A percentile compares a stretch with the other conserved stretches of the same genome.
These are phyloP conservation scores for Entonaema liquescens DNA, from an alignment of 495 filamentous ascomycete genomes.

Conservation along the genomic window DNA sequence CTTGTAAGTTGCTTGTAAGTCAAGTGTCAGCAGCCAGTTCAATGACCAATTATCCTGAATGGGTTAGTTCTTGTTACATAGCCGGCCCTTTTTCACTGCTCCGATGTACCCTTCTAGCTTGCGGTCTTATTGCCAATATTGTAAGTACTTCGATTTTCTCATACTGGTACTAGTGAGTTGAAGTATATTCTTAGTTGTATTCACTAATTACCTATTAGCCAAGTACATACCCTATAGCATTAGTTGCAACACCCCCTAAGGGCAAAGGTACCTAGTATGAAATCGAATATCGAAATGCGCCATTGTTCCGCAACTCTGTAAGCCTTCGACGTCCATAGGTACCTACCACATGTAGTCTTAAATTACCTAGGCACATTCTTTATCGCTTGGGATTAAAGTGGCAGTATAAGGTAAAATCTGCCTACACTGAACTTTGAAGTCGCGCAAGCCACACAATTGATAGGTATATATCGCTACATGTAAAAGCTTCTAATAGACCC, in stretches of 20 bases:
- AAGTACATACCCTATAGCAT: not conserved
- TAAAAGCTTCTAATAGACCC: not conserved
- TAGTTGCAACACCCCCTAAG: not conserved
- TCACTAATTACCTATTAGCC: not conserved
- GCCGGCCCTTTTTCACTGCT: slow-evolving; percentile 30
- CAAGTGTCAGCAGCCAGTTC: slow-evolving; percentile 11
- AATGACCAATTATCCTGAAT: slow-evolving; percentile 27
- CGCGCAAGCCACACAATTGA: not conserved
- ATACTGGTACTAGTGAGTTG: not conserved
- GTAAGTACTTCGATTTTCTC: not conserved
- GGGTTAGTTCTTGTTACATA: slow-evolving; percentile 40
- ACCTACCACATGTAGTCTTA: not conserved
- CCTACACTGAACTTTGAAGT: not conserved
- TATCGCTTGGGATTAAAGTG: not conserved
- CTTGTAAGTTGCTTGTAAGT: slow-evolving; percentile 7
- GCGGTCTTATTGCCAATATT: not conserved
- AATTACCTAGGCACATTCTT: no score
- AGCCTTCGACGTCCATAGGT: not conserved
- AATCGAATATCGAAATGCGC: not conserved
- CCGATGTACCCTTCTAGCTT: slow-evolving; percentile 6
- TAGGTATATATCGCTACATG: not conserved
- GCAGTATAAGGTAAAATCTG: not conserved
- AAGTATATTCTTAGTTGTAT: not conserved
- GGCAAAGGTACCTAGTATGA: not conserved
- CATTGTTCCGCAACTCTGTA: not conserved